phyloP scores from a whole-genome alignment of 306 rosid species.

The Rubus parviflorus region DNA sequence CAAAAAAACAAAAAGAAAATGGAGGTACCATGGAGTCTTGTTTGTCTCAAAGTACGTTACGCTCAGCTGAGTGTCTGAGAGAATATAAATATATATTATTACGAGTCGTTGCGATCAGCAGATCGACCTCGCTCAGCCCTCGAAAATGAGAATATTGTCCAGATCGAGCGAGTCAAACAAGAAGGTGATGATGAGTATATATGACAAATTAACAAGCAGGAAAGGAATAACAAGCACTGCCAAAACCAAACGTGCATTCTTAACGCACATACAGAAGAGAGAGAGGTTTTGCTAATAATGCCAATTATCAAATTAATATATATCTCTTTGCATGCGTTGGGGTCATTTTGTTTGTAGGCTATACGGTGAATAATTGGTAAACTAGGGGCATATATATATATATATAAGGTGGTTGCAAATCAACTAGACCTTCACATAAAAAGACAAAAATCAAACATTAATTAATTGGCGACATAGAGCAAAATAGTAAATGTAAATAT shows the following conservation, averaged over 20 bases:
- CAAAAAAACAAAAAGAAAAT: neutral
- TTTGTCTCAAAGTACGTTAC: constrained; percentile 9
- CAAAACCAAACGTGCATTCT: constrained; percentile 5
- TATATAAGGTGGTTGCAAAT: too few species aligned
- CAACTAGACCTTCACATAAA: too few species aligned
- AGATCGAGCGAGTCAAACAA: neutral
- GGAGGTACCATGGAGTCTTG: neutral
- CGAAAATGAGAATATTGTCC: neutral
- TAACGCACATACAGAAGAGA: neutral
- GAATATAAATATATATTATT: neutral
- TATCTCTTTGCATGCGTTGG: too few species aligned
- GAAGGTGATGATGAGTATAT: neutral
- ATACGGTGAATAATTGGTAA: too few species aligned
- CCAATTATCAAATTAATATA: too few species aligned
- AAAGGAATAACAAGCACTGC: neutral
- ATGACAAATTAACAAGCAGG: neutral
- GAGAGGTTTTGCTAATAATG: neutral
- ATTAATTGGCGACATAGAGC: too few species aligned
- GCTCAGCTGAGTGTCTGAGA: neutral
- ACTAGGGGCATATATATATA: too few species aligned
- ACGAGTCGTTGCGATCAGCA: constrained; percentile 9
- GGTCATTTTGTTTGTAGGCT: too few species aligned
- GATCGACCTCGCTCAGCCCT: neutral
- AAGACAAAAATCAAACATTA: too few species aligned
- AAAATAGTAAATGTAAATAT: too few species aligned